phyloP scores from a whole-genome alignment of 148 eudicot species.

The Vaccinium corymbosum region DNA sequence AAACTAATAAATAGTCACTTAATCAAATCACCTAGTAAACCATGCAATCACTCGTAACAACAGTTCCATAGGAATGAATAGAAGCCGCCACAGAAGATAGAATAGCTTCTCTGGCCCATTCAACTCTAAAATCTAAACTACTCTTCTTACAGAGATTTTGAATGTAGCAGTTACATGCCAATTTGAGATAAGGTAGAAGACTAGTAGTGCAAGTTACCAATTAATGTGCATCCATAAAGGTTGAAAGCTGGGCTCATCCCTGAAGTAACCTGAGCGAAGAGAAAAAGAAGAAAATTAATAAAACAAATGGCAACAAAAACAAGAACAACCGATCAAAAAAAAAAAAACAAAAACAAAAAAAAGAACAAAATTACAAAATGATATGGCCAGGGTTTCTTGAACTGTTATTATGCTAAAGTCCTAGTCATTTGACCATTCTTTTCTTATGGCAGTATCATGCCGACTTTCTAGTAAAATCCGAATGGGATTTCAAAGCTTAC shows the following conservation, averaged over 20 bases:
- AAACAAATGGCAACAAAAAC: background rate
- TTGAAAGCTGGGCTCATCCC: slow-evolving; percentile 98
- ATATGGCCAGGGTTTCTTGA: background rate
- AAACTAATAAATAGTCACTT: background rate
- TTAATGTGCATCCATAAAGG: slow-evolving; percentile 91
- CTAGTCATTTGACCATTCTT: background rate
- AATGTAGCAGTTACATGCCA: background rate
- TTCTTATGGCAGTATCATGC: background rate
- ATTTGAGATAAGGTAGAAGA: slow-evolving; percentile 7
- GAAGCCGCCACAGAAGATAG: background rate
- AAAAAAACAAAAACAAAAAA: background rate
- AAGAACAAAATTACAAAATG: background rate
- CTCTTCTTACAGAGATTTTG: background rate
- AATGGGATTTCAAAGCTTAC: background rate
- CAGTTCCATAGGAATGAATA: background rate
- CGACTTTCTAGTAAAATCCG: background rate
- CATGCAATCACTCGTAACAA: background rate
- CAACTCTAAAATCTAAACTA: background rate
- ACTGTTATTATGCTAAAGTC: background rate
- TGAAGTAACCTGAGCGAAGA: slow-evolving; percentile 65
- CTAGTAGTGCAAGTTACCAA: slow-evolving; percentile 43
- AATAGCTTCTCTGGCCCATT: background rate
- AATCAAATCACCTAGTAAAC: background rate
- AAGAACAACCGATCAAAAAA: too few species aligned
- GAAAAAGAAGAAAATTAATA: background rate